phyloP scores from a whole-genome alignment of 805 yeast genomes.

The Yamadazyma scolyti region DNA sequence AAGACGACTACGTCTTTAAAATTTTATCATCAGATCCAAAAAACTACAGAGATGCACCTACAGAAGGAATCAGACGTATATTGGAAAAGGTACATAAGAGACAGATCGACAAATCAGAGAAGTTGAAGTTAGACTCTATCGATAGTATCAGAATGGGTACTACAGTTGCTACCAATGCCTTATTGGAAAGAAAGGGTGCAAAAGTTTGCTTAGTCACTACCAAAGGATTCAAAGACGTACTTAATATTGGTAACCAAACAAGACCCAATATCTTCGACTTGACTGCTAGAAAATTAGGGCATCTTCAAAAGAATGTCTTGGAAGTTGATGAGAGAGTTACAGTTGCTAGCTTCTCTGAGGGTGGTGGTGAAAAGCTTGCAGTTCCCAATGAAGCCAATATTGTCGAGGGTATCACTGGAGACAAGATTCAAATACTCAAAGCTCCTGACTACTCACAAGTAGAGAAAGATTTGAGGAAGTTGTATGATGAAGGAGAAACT shows the following conservation, averaged over 20 bases:
- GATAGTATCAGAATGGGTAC: slow-evolving; percentile 85
- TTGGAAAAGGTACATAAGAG: slow-evolving; percentile 56
- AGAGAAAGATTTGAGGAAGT: slow-evolving; percentile 17
- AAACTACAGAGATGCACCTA: slow-evolving; percentile 86
- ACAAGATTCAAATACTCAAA: slow-evolving; percentile 26
- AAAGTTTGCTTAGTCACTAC: slow-evolving; percentile 82
- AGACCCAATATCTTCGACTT: slow-evolving; percentile 88
- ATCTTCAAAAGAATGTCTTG: slow-evolving; percentile 68
- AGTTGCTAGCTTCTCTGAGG: slow-evolving; percentile 68
- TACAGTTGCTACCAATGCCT: slow-evolving; percentile 93
- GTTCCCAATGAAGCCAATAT: slow-evolving; percentile 26
- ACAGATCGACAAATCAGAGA: slow-evolving; percentile 41
- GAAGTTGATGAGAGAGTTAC: slow-evolving; percentile 92
- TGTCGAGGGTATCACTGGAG: slow-evolving; percentile 34
- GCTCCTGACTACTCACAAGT: slow-evolving; percentile 25
- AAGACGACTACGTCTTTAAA: slow-evolving; percentile 67
- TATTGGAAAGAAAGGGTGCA: slow-evolving; percentile 90
- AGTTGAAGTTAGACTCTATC: slow-evolving; percentile 58
- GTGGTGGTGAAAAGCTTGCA: slow-evolving; percentile 43
- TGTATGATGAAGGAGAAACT: slow-evolving; percentile 21
- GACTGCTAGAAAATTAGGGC: slow-evolving; percentile 66
- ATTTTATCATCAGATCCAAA: slow-evolving; percentile 83
- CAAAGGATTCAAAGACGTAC: slow-evolving; percentile 80
- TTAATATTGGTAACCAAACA: slow-evolving; percentile 85
- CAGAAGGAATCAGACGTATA: slow-evolving; percentile 84